These are phyloP conservation scores for Lasiosphaeris hirsuta DNA, from an alignment of 495 filamentous ascomycete species.

Conservation along the genomic window DNA sequence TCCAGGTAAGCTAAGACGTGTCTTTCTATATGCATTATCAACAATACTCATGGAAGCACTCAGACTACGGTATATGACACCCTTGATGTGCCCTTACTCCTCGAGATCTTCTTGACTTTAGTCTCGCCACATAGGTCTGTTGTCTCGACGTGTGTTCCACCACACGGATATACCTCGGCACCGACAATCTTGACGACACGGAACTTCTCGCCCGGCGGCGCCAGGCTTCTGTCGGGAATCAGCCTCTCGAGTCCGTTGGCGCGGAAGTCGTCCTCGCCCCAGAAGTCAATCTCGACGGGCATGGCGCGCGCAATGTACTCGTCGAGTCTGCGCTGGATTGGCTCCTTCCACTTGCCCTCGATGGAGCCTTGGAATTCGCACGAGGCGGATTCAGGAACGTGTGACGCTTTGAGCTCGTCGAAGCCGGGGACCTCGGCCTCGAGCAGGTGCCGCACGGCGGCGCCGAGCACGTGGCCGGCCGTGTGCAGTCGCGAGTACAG, in stretches of 20 bases:
- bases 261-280: constrained; percentile 52
- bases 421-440: constrained; percentile 48
- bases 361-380: constrained; percentile 61
- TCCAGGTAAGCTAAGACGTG: too few relatives aligned
- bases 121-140: constrained; percentile 51
- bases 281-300: constrained; percentile 58
- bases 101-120: constrained; percentile 57
- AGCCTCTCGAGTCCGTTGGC: constrained; percentile 41
- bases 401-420: constrained; percentile 60
- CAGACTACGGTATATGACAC: constrained; percentile 48
- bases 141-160: constrained; percentile 60
- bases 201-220: constrained; percentile 47
- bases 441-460: constrained; percentile 53
- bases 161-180: constrained; percentile 59
- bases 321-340: constrained; percentile 53
- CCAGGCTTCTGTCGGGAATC: constrained; percentile 45
- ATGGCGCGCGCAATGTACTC: constrained; percentile 47
- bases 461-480: constrained; percentile 60
- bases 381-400: constrained; percentile 57
- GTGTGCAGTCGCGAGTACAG: constrained; percentile 62
- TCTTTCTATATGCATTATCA: too few relatives aligned
- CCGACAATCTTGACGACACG: constrained; percentile 56
- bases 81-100: constrained; percentile 53
- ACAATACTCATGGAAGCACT: too few relatives aligned
- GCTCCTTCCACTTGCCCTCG: constrained; percentile 54